These are phyloP conservation scores for Lactarius quietus DNA, from an alignment of 768 basidiomycete species.

Conservation along the genomic window DNA sequence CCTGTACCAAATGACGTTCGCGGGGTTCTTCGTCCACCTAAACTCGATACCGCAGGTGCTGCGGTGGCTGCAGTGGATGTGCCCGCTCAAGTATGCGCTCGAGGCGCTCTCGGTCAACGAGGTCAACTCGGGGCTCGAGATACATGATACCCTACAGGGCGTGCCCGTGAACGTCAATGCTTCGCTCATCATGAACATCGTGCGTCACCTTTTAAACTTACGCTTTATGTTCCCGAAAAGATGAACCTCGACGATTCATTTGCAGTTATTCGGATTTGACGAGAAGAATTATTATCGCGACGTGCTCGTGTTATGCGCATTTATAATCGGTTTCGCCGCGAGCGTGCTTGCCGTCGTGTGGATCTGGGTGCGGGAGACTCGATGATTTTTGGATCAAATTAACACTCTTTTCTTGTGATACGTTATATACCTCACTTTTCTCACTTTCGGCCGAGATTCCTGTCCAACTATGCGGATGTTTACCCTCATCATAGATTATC, in stretches of 20 bases:
- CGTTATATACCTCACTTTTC: not conserved
- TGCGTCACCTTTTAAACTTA: slow-evolving; percentile 33
- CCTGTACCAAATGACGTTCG: slow-evolving; percentile 82
- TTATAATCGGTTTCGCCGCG: slow-evolving; percentile 74
- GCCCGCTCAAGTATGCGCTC: slow-evolving; percentile 77
- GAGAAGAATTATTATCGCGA: slow-evolving; percentile 82
- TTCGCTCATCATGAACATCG: slow-evolving; percentile 78
- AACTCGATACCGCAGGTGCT: slow-evolving; percentile 82
- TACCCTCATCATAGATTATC: slow-evolving; percentile 11
- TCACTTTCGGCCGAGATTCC: not conserved
- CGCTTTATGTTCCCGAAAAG: slow-evolving; percentile 12
- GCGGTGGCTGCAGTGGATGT: slow-evolving; percentile 91
- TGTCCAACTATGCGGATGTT: not conserved
- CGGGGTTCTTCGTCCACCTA: slow-evolving; percentile 92
- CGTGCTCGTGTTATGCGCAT: slow-evolving; percentile 82
- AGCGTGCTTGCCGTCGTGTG: slow-evolving; percentile 75
- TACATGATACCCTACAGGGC: slow-evolving; percentile 71
- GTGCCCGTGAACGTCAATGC: slow-evolving; percentile 83
- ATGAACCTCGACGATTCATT: not conserved
- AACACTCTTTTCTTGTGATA: not conserved
- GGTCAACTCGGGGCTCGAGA: slow-evolving; percentile 84
- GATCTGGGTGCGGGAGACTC: slow-evolving; percentile 70
- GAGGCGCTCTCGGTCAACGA: slow-evolving; percentile 92
- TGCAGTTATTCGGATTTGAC: slow-evolving; percentile 85
- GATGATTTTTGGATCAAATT: slow-evolving; percentile 38